Conservation (phyloP, 441 rosid species). For the Corymbia citriodora region DNA sequence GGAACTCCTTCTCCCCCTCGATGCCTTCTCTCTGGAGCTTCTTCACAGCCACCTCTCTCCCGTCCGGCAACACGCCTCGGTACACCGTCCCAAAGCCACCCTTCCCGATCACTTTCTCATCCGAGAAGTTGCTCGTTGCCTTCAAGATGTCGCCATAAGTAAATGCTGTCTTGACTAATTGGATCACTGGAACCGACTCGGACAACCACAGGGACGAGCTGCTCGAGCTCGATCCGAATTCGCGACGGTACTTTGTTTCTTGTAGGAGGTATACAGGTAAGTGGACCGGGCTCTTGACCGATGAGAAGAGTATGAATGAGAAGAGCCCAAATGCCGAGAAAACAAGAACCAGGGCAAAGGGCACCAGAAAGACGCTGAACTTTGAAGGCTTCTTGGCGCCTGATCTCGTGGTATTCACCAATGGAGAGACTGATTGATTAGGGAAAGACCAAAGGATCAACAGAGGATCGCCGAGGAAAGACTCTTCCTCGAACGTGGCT, state of each 20-base stretch:
- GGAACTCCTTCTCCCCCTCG: constrained; percentile 83
- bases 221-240: constrained; percentile 45
- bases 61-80: constrained; percentile 69
- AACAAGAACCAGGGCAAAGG: constrained; percentile 26
- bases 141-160: constrained; percentile 73
- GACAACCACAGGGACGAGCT: constrained; percentile 69
- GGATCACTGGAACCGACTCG: constrained; percentile 67
- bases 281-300: constrained; percentile 29
- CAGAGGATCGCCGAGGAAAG: constrained; percentile 70
- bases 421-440: not conserved
- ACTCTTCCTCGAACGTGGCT: constrained; percentile 59
- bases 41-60: constrained; percentile 82
- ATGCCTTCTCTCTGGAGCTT: constrained; percentile 76
- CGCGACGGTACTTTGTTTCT: constrained; percentile 42
- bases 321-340: constrained; percentile 40
- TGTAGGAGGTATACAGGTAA: constrained; percentile 37
- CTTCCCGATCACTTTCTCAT: constrained; percentile 65
- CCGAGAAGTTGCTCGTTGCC: constrained; percentile 73
- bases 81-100: constrained; percentile 91
- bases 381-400: constrained; percentile 1
- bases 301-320: constrained; percentile 25
- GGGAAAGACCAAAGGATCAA: constrained; percentile 49
- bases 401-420: not conserved
- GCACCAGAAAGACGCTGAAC: constrained; percentile 12
- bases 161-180: constrained; percentile 67